Evolutionary conservation across 75 land plant genomes (phyloP).

Genomic region (Picea glauca): DNA sequence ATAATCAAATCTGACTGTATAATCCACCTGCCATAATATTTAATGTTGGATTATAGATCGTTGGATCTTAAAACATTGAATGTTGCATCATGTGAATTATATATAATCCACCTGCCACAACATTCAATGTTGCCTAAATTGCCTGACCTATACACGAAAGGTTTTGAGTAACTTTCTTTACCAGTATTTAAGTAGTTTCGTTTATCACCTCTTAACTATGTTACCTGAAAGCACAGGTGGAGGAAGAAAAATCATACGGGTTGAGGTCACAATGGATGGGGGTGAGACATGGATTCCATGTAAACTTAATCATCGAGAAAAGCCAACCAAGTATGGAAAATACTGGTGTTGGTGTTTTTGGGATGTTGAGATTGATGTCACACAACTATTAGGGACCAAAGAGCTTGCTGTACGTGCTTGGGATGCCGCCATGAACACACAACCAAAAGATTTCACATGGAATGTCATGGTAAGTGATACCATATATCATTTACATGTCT

Average conservation of each 20-base stretch:
- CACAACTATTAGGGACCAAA: slow-evolving; percentile 66
- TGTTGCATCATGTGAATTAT: too few relatives aligned
- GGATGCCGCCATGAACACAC: slow-evolving; percentile 91
- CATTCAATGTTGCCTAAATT: too few relatives aligned
- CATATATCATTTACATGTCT: background rate
- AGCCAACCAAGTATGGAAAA: slow-evolving; percentile 82
- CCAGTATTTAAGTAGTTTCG: background rate
- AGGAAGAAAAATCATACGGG: slow-evolving; percentile 87
- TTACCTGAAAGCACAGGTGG: slow-evolving; percentile 55
- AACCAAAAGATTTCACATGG: slow-evolving; percentile 91
- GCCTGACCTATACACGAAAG: too few relatives aligned
- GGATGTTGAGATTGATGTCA: slow-evolving; percentile 69
- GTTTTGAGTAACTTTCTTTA: too few relatives aligned
- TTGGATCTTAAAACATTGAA: too few relatives aligned
- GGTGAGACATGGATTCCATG: slow-evolving; percentile 77
- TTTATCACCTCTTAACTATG: background rate
- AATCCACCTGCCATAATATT: too few relatives aligned
- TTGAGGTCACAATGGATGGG: slow-evolving; percentile 77
- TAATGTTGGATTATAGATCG: too few relatives aligned
- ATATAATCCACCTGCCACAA: too few relatives aligned
- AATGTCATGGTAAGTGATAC: slow-evolving; percentile 52
- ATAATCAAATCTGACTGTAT: too few relatives aligned
- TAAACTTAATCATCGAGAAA: slow-evolving; percentile 62
- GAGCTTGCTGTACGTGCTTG: slow-evolving; percentile 95
- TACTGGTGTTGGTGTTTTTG: slow-evolving; percentile 99